Evolutionary conservation across 2,329 filamentous ascomycete species (phyloP).

Genomic region (Neofusicoccum laricinum): DNA sequence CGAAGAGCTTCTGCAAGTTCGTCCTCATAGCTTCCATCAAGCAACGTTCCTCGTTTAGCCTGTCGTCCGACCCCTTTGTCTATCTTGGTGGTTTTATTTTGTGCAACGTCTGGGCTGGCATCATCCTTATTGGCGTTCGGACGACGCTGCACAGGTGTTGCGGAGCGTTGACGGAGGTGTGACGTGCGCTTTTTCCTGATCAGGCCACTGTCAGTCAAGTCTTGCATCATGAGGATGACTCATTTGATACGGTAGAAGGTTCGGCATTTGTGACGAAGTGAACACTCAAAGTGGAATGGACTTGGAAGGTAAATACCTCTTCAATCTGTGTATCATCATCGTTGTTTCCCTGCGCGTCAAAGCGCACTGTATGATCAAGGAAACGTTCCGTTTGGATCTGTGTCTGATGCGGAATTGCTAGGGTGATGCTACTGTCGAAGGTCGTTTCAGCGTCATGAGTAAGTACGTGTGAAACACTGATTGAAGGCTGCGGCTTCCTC

Average conservation of each 20-base stretch:
- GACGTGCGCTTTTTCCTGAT: neutral
- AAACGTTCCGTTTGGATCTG: neutral
- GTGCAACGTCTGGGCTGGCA: neutral
- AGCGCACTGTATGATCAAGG: neutral
- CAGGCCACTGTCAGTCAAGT: neutral
- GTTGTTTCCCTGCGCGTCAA: neutral
- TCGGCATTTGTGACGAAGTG: no score
- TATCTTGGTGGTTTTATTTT: no score
- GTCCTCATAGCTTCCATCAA: neutral
- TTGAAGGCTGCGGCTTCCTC: no score
- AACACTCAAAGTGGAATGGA: neutral
- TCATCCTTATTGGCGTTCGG: neutral
- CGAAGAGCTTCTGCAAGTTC: neutral
- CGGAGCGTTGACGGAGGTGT: neutral
- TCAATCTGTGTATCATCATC: neutral
- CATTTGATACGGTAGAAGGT: neutral
- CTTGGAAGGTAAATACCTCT: neutral
- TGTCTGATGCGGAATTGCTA: neutral
- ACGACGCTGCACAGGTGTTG: neutral
- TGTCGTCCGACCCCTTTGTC: neutral
- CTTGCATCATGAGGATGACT: neutral
- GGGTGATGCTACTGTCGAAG: no score
- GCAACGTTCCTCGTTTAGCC: neutral
- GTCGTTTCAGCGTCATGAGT: no score
- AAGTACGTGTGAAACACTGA: no score